A percentile compares a stretch with the other conserved stretches of the same genome.
These are phyloP conservation scores for Kodamaea sp. DNA, from an alignment of 1,139 yeast species.

Conservation along the genomic window DNA sequence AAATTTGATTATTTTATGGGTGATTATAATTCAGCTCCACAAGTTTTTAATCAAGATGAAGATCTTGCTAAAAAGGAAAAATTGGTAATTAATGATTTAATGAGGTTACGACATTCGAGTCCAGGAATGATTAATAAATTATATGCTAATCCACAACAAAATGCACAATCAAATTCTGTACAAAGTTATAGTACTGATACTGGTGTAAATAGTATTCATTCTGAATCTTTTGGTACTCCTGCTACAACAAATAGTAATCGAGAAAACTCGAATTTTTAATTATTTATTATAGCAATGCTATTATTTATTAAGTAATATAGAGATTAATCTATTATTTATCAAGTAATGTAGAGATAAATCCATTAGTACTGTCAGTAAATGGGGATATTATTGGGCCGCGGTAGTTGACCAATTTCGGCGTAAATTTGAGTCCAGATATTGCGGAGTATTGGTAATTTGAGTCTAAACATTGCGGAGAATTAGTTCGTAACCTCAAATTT, in stretches of 20 bases:
- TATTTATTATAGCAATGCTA: too few relatives aligned
- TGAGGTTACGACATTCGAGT: constrained; percentile 18
- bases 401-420: too few relatives aligned
- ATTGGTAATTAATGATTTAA: constrained; percentile 35
- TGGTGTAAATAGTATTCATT: background rate
- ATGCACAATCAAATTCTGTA: too few relatives aligned
- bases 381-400: too few relatives aligned
- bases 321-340: too few relatives aligned
- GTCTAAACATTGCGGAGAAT: too few relatives aligned
- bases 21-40: constrained; percentile 23
- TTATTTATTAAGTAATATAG: too few relatives aligned
- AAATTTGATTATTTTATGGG: constrained; percentile 31
- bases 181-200: background rate
- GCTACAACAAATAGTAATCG: background rate
- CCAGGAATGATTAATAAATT: background rate
- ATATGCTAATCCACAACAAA: background rate
- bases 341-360: too few relatives aligned
- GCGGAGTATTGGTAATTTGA: too few relatives aligned
- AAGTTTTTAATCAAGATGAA: constrained; percentile 14
- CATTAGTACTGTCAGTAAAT: too few relatives aligned
- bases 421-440: too few relatives aligned
- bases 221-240: background rate
- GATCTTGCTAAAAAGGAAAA: constrained; percentile 32
- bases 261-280: background rate
- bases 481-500: too few relatives aligned